Percentiles rank a stretch among this genome's conserved stretches.
Conservation (phyloP, 2,329 filamentous ascomycete species). For the Beauveria medogensis region DNA sequence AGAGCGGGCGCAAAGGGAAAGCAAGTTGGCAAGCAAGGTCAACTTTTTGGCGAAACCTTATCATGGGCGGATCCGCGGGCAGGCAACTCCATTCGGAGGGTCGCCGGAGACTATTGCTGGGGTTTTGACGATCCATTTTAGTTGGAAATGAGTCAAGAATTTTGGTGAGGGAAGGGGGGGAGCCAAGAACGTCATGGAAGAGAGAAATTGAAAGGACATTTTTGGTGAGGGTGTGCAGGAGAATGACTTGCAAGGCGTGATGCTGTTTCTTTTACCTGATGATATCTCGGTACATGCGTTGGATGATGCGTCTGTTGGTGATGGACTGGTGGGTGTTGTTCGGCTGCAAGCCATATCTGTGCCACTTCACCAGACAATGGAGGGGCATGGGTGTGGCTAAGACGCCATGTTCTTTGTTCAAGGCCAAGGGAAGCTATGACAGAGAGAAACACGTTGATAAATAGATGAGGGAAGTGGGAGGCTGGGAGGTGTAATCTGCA, state of each 20-base stretch:
- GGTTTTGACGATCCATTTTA: not conserved
- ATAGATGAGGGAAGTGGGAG: no score
- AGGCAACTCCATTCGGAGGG: not conserved
- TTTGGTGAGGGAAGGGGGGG: not conserved
- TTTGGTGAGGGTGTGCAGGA: no score
- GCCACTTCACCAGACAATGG: not conserved
- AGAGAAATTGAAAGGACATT: not conserved
- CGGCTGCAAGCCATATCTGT: slow-evolving; percentile 10
- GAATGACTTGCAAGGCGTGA: no score
- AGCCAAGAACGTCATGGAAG: not conserved
- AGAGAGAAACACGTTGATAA: not conserved
- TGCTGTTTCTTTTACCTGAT: no score
- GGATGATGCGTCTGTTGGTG: not conserved
- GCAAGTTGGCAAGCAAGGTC: no score
- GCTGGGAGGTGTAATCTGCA: not conserved
- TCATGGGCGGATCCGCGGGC: slow-evolving; percentile 7
- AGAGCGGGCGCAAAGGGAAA: not conserved
- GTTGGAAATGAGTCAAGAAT: not conserved
- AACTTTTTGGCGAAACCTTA: not conserved
- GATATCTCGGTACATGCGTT: not conserved
- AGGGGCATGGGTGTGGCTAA: not conserved
- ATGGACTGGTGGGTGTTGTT: not conserved
- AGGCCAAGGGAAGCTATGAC: not conserved
- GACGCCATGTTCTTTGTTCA: not conserved
- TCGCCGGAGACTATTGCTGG: not conserved